Evolutionary conservation across 805 yeast genomes (phyloP), one percentile per base, ranked within the genome.

Genomic region (Candida patagonica): DNA sequence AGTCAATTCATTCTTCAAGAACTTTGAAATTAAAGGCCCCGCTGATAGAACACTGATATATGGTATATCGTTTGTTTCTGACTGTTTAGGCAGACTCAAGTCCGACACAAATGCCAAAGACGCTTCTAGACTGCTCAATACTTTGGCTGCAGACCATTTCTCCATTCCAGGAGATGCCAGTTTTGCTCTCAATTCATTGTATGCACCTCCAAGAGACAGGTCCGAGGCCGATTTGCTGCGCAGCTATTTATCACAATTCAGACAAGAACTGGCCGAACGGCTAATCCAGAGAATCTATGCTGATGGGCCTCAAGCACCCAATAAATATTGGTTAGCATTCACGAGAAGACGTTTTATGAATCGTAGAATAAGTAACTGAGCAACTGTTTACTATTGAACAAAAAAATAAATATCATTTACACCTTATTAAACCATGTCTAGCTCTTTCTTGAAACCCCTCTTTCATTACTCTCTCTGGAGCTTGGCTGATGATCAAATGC

Each of bases 331-430:
- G 99, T 66, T 92, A 54, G 95, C 96, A 1, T 92, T 92, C 62
- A 83, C 95, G 29, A 79, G 92, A 66, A 81, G 94, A 65, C 77
- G 85, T 59, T 92, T 92, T 60, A 92, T 92, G 98, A 92, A 92
- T 66, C 85, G 88, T 62, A 74, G 82, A 51, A 70, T 35, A 17
- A 26, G 29, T 9, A 20, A 20, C 6, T 29, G 17, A 29, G 10
- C 9, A 12, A 29, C 20, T 20, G 13, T 12, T 12, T 26, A 26
- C 29, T 12, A 15, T 29, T 15, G 15, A 10, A 29, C 19, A 9
- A 29, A 15, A 29, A 5, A 29, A 24, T 24, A 10, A 29, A 7
- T 7, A 13, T 26, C 20, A 35, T 16, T 9, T 35, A 23, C n/a
- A 26, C 12, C 13, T 24, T 5, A 34, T 21, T 13, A 24, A 35